These are phyloP conservation scores for Athelia psychrophila DNA, from an alignment of 1,284 basidiomycete genomes.

Conservation along the genomic window DNA sequence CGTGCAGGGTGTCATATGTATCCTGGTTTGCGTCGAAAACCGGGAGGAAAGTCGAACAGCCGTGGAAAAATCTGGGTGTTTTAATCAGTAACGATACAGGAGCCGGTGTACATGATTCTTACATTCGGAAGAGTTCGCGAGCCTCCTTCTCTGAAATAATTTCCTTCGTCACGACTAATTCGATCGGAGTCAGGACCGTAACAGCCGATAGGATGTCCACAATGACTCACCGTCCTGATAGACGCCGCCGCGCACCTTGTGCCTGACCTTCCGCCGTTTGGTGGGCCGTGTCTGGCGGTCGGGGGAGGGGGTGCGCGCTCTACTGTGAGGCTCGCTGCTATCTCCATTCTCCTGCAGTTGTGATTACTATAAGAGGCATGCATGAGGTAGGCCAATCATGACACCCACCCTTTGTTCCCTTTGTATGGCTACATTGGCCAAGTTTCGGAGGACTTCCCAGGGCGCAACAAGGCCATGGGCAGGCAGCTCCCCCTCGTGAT, in stretches of 20 bases:
- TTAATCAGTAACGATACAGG: neutral
- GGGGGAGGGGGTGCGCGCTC: conserved; percentile 66
- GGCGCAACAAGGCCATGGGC: conserved; percentile 79
- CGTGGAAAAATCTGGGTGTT: conserved; percentile 69
- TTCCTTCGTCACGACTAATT: conserved; percentile 73
- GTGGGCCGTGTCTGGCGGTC: conserved; percentile 60
- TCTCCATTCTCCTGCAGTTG: conserved; percentile 65
- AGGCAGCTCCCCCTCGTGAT: conserved; percentile 73
- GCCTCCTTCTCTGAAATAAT: conserved; percentile 80
- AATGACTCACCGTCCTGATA: conserved; percentile 64
- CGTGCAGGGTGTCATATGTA: conserved; percentile 77
- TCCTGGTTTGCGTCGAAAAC: conserved; percentile 79
- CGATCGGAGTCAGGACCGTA: conserved; percentile 11
- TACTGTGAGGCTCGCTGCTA: conserved; percentile 70
- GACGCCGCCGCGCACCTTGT: conserved; percentile 48
- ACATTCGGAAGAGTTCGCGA: conserved; percentile 82
- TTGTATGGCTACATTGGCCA: conserved; percentile 78
- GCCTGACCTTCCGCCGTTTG: conserved; percentile 69
- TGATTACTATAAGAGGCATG: conserved; percentile 10
- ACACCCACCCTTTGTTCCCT: conserved; percentile 65
- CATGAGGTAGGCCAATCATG: conserved; percentile 3
- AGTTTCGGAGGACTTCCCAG: conserved; percentile 76
- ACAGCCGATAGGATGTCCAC: conserved; percentile 9
- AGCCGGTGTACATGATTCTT: conserved; percentile 21
- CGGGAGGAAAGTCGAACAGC: conserved; percentile 87